These are phyloP conservation scores for Malus hybrid DNA, from an alignment of 331 rosid genomes.

Conservation along the genomic window DNA sequence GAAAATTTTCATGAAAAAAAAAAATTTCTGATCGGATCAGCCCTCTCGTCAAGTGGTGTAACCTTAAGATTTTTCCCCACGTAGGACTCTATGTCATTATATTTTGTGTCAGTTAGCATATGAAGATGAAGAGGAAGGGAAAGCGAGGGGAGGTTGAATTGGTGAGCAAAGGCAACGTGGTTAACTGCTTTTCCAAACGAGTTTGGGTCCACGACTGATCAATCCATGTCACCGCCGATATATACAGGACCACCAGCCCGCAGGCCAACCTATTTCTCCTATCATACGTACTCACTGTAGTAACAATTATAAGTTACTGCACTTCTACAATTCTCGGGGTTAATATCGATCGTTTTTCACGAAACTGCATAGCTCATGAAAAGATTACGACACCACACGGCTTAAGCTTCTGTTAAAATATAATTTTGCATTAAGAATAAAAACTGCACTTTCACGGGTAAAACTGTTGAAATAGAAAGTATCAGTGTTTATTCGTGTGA, in stretches of 20 bases:
- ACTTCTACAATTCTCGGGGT: neutral
- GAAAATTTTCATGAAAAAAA: neutral
- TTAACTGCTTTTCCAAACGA: neutral
- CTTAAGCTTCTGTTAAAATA: neutral
- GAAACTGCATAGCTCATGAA: neutral
- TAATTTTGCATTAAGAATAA: neutral
- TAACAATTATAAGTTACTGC: neutral
- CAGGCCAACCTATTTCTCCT: neutral
- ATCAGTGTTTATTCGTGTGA: too few relatives aligned
- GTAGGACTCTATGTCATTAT: neutral
- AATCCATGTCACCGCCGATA: neutral
- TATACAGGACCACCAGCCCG: neutral
- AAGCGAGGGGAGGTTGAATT: neutral
- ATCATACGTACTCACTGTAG: neutral
- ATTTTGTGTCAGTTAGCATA: conserved; percentile 28
- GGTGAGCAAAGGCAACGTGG: conserved; percentile 1
- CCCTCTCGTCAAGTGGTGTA: neutral
- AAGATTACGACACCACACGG: neutral
- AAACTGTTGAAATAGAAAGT: too few relatives aligned
- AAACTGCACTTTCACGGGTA: too few relatives aligned
- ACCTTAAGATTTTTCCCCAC: neutral
- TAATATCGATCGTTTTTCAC: neutral
- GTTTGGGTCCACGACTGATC: neutral
- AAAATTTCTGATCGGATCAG: neutral
- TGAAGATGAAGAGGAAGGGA: conserved; percentile 10